Percentiles rank a stretch among this genome's conserved stretches.
phyloP scores from a whole-genome alignment of 2,329 filamentous ascomycete genomes.

The Tothia fuscella region DNA sequence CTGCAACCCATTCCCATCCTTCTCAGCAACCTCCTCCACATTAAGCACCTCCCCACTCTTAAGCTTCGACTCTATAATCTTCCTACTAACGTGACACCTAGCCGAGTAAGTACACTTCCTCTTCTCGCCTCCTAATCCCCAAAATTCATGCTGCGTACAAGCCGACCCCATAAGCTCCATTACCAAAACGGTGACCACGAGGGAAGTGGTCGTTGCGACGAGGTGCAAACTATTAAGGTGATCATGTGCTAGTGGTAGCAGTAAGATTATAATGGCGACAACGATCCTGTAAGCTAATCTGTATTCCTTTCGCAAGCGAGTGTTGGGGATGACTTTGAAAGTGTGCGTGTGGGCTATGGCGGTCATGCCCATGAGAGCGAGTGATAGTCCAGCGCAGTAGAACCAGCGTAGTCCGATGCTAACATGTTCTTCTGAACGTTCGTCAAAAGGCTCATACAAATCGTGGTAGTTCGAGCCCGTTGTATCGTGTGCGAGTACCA shows the following conservation, averaged over 20 bases:
- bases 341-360: slow-evolving; percentile 44
- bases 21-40: slow-evolving; percentile 24
- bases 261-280: slow-evolving; percentile 41
- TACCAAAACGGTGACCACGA: slow-evolving; percentile 24
- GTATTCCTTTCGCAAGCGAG: slow-evolving; percentile 38
- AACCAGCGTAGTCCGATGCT: slow-evolving; percentile 45
- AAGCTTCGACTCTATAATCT: slow-evolving; percentile 20
- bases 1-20: slow-evolving; percentile 13
- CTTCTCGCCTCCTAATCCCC: slow-evolving; percentile 10
- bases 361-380: slow-evolving; percentile 42
- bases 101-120: slow-evolving; percentile 22
- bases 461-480: slow-evolving; percentile 34
- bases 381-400: slow-evolving; percentile 50
- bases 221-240: slow-evolving; percentile 26
- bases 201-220: slow-evolving; percentile 26
- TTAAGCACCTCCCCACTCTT: slow-evolving; percentile 21
- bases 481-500: slow-evolving; percentile 48
- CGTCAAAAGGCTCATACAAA: slow-evolving; percentile 40
- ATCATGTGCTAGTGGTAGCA: slow-evolving; percentile 39
- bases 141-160: slow-evolving; percentile 20
- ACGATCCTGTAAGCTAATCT: slow-evolving; percentile 40
- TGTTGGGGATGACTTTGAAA: slow-evolving; percentile 40
- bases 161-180: slow-evolving; percentile 24
- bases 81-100: slow-evolving; percentile 20
- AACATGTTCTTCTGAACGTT: slow-evolving; percentile 40